These are phyloP conservation scores for Cyclotella sp. DNA, from an alignment of 108 stramenopile species.

Conservation along the genomic window DNA sequence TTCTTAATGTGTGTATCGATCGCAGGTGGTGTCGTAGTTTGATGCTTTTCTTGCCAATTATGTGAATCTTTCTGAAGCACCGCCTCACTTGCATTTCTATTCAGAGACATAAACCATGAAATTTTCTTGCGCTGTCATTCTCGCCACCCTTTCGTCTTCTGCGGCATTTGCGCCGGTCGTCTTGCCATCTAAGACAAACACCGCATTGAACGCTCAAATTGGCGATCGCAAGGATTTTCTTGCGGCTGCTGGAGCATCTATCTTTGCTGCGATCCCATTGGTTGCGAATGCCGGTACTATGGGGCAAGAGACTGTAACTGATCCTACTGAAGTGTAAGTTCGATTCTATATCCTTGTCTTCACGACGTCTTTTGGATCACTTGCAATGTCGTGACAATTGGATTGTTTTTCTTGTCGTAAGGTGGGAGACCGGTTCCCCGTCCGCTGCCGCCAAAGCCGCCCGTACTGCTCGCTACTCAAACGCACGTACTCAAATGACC, in stretches of 20 bases:
- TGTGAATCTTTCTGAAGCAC: neutral
- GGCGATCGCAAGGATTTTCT: slow-evolving; percentile 71
- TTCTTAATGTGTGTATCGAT: too few relatives aligned
- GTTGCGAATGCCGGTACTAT: slow-evolving; percentile 76
- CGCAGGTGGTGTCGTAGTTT: too few relatives aligned
- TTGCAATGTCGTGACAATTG: neutral
- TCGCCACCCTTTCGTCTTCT: slow-evolving; percentile 42
- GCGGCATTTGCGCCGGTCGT: slow-evolving; percentile 50
- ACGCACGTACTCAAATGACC: slow-evolving; percentile 85
- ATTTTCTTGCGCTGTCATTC: slow-evolving; percentile 37
- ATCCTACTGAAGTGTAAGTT: slow-evolving; percentile 69
- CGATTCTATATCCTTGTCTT: neutral
- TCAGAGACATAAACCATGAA: slow-evolving; percentile 43
- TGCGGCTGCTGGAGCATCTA: slow-evolving; percentile 65
- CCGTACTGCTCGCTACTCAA: slow-evolving; percentile 68
- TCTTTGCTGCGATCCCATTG: slow-evolving; percentile 63
- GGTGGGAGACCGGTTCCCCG: slow-evolving; percentile 82
- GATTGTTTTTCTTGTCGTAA: neutral
- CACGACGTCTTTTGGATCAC: neutral
- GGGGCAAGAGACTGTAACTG: slow-evolving; percentile 72
- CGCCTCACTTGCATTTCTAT: neutral
- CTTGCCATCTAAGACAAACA: slow-evolving; percentile 19
- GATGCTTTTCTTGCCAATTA: too few relatives aligned
- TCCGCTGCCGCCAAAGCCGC: slow-evolving; percentile 59
- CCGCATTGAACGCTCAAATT: slow-evolving; percentile 68